Evolutionary conservation across 2,329 filamentous ascomycete genomes (phyloP).

Genomic region (Thyridium curvatum): DNA sequence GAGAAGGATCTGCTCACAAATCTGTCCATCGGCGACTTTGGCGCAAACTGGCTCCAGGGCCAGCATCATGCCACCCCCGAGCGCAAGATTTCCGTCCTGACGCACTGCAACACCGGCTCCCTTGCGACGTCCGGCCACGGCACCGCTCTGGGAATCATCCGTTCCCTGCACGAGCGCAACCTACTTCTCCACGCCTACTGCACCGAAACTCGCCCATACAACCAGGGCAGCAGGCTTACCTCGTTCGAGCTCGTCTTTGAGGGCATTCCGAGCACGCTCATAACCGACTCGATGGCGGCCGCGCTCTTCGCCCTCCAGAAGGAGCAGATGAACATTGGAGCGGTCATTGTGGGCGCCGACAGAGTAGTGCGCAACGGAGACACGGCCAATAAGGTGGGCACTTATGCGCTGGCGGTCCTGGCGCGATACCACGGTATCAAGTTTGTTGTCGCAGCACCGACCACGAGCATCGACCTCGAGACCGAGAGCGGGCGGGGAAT

Average conservation of each 20-base stretch:
- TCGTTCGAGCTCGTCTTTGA: slow-evolving; percentile 97
- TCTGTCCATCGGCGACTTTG: slow-evolving; percentile 73
- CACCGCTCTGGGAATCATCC: slow-evolving; percentile 89
- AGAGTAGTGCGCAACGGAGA: slow-evolving; percentile 94
- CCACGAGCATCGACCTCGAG: slow-evolving; percentile 84
- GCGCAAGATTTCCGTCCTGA: slow-evolving; percentile 70
- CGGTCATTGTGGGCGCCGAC: slow-evolving; percentile 91
- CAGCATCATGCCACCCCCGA: slow-evolving; percentile 44
- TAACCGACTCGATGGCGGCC: slow-evolving; percentile 51
- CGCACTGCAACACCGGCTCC: slow-evolving; percentile 97
- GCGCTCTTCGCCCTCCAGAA: slow-evolving; percentile 63
- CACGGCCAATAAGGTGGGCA: slow-evolving; percentile 98
- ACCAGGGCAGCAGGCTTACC: slow-evolving; percentile 91
- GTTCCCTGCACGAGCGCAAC: slow-evolving; percentile 63
- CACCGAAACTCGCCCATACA: slow-evolving; percentile 95
- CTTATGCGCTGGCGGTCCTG: slow-evolving; percentile 86
- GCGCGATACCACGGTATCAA: slow-evolving; percentile 84
- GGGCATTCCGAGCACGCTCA: slow-evolving; percentile 79
- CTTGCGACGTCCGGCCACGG: slow-evolving; percentile 97
- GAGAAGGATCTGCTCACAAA: slow-evolving; percentile 85
- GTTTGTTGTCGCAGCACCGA: slow-evolving; percentile 90
- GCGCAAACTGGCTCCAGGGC: slow-evolving; percentile 73
- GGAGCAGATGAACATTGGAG: slow-evolving; percentile 62
- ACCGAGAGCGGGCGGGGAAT: slow-evolving; percentile 76
- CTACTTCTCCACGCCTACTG: slow-evolving; percentile 82